Evolutionary conservation across 192 early-diverging fungal species (phyloP), one percentile per base, ranked within the genome.

Genomic region (Coemansia sp.): DNA sequence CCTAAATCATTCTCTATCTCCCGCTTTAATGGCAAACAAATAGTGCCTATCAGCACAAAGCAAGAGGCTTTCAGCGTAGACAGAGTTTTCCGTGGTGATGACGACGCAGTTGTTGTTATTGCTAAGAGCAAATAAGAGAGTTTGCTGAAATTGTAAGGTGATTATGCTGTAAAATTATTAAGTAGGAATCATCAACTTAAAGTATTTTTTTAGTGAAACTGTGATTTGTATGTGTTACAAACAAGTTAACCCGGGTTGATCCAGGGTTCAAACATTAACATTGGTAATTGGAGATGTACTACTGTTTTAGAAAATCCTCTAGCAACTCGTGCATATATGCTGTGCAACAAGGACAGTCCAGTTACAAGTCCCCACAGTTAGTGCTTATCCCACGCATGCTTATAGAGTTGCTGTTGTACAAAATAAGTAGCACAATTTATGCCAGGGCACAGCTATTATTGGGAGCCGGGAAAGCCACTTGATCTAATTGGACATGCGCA

Each of bases 21-120:
- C 3, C 77, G 86, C 11, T 80, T 83, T 56, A 88, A 87, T 31
- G 88, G 87, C 27, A 84, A 86, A 46, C 75, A 60, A 22, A 61
- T 64, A 3, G 82, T 90, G 31, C 89, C 89, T 14, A 73, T 90
- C 29, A 83, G 83, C 61, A 67, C 71, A 24, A 88, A 88, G 63
- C 89, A 90, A 57, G 81, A 83, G 57, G 57, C 53, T 36, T 84
- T 87, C 63, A 74, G 72, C 51, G 64, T 86, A 1, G 76, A 72
- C 14, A 84, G 78, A 42, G 58, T 87, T 7, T 88, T 90, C 68
- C 68, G 84, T 51, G 76, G 78, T 51, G 64, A 74, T 22, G 74
- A 85, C 32, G 88, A 90, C 52, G 84, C 84, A 7, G 78, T 74
- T 1, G 67, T 77, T 1, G 8, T 77, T 50, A 5, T 59, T 29